phyloP scores from a whole-genome alignment of 208 protist genomes.

The Naegleria lovaniensis region DNA sequence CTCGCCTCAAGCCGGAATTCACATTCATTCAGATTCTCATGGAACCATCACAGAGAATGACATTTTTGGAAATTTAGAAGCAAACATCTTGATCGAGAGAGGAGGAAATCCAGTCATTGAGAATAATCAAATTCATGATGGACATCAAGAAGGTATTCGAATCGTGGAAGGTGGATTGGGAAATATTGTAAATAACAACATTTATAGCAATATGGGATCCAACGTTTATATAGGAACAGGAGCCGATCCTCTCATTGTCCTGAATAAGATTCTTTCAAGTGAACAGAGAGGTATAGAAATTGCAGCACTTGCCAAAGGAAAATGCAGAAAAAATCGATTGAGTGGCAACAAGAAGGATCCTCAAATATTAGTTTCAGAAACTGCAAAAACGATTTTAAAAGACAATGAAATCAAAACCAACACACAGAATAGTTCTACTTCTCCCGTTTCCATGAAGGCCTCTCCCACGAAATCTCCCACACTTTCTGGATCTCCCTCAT shows the following conservation, averaged over 20 bases:
- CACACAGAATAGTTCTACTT: neutral
- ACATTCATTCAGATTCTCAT: neutral
- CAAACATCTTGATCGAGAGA: neutral
- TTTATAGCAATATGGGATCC: neutral
- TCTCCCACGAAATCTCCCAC: neutral
- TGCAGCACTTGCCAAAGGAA: neutral
- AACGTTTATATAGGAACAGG: neutral
- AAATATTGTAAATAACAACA: neutral
- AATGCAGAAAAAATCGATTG: neutral
- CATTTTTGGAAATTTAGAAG: neutral
- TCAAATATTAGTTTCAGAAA: neutral
- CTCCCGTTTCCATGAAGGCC: too few species aligned
- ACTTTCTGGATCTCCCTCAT: neutral
- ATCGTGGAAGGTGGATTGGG: neutral
- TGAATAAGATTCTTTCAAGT: neutral
- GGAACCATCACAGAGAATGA: neutral
- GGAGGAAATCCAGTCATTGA: neutral
- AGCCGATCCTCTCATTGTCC: neutral
- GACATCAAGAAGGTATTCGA: neutral
- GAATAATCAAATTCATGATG: neutral
- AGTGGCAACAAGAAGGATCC: neutral
- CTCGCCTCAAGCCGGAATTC: neutral
- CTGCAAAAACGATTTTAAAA: neutral
- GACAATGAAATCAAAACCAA: neutral
- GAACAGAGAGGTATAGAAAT: neutral